These are phyloP conservation scores for Dactylellina haptotyla DNA, from an alignment of 2,329 filamentous ascomycete species.

Conservation along the genomic window DNA sequence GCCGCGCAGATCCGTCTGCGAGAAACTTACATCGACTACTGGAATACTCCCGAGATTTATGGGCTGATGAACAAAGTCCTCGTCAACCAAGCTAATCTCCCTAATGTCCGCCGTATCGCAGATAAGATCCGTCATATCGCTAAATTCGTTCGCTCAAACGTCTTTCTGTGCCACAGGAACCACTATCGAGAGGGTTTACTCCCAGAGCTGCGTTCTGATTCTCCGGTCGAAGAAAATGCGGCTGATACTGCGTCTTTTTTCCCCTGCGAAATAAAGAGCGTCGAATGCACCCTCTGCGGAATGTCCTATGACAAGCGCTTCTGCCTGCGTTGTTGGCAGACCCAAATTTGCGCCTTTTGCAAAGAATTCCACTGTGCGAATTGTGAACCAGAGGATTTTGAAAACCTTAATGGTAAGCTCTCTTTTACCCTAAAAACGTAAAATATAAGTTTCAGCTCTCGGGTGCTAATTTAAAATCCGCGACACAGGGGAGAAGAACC, in stretches of 20 bases:
- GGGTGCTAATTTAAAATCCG: too few relatives aligned
- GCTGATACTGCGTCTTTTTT: slow-evolving; percentile 15
- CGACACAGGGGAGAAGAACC: neutral
- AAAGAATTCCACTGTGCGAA: slow-evolving; percentile 26
- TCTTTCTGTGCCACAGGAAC: slow-evolving; percentile 44
- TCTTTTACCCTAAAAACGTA: too few relatives aligned
- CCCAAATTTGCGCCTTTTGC: slow-evolving; percentile 35
- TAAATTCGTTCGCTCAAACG: slow-evolving; percentile 26
- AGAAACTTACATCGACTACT: slow-evolving; percentile 33
- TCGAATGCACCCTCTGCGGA: slow-evolving; percentile 19
- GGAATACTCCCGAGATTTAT: slow-evolving; percentile 34
- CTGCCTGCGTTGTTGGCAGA: slow-evolving; percentile 26
- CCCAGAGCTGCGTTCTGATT: neutral
- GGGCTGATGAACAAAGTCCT: slow-evolving; percentile 17
- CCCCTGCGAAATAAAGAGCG: slow-evolving; percentile 12
- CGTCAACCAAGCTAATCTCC: slow-evolving; percentile 14
- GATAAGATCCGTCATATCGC: slow-evolving; percentile 29
- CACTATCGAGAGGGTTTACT: slow-evolving; percentile 24
- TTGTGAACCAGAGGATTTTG: slow-evolving; percentile 14
- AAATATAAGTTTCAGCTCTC: neutral
- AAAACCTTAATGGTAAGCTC: neutral
- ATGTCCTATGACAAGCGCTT: slow-evolving; percentile 20
- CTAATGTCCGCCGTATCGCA: slow-evolving; percentile 6
- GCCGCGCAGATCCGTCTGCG: slow-evolving; percentile 5
- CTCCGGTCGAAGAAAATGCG: neutral